phyloP scores from a whole-genome alignment of 257 asterid species.

The Scutellaria baicalensis region DNA sequence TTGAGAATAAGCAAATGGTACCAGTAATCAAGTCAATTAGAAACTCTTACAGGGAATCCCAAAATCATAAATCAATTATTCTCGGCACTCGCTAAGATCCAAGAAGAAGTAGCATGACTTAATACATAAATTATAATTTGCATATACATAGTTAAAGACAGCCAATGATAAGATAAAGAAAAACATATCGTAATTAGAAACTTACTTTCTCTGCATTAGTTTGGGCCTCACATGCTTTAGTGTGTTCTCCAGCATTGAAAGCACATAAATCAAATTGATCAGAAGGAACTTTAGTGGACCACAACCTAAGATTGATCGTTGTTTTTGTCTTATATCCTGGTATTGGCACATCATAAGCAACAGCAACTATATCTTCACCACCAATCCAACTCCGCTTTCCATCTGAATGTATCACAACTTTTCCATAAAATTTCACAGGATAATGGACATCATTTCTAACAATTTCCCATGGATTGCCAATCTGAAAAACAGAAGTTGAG shows the following conservation, averaged over 20 bases:
- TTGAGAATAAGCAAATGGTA: neutral
- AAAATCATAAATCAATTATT: neutral
- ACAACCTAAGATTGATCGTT: slow-evolving; percentile 66
- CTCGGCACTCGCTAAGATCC: neutral
- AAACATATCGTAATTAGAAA: neutral
- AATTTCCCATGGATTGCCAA: slow-evolving; percentile 87
- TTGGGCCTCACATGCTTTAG: slow-evolving; percentile 65
- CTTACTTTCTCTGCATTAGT: slow-evolving; percentile 73
- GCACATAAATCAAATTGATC: slow-evolving; percentile 53
- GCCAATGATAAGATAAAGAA: neutral
- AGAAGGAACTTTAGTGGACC: slow-evolving; percentile 79
- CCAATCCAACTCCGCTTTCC: slow-evolving; percentile 82
- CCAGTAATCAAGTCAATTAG: neutral
- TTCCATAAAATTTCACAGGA: slow-evolving; percentile 71
- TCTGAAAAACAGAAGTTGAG: slow-evolving; percentile 31
- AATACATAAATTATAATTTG: neutral
- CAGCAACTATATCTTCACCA: slow-evolving; percentile 72
- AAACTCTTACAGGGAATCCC: neutral
- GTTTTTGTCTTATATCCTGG: slow-evolving; percentile 82
- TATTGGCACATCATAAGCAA: slow-evolving; percentile 79
- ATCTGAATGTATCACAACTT: slow-evolving; percentile 55
- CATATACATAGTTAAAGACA: neutral
- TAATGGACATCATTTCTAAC: slow-evolving; percentile 67
- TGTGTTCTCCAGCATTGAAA: slow-evolving; percentile 71
- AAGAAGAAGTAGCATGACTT: neutral